Conservation (phyloP, 495 filamentous ascomycete genomes). For the Aspergillus incahuasiensis region DNA sequence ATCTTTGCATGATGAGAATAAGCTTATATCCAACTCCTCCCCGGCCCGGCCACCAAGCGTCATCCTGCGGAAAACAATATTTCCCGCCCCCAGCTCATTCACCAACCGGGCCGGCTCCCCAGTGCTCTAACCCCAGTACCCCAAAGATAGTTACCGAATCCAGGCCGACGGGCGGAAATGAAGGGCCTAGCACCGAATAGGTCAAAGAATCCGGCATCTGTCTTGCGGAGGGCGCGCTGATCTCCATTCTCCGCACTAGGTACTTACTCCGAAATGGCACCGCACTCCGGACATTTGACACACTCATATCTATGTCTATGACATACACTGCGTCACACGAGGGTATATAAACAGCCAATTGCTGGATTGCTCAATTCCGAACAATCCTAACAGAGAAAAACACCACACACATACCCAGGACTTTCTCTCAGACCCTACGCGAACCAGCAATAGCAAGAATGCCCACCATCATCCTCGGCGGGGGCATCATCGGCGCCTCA, state of each 20-base stretch:
- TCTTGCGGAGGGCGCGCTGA: conserved; percentile 6
- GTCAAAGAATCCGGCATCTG: conserved; percentile 7
- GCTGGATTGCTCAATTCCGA: neutral
- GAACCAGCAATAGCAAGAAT: conserved; percentile 18
- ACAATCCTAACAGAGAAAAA: too few relatives aligned
- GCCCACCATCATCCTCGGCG: conserved; percentile 68
- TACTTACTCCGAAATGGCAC: too few relatives aligned
- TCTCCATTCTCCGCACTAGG: too few relatives aligned
- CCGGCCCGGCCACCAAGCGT: too few relatives aligned
- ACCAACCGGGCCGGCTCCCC: too few relatives aligned
- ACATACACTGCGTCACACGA: neutral
- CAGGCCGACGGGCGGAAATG: neutral
- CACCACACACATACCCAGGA: too few relatives aligned
- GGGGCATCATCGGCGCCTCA: conserved; percentile 74
- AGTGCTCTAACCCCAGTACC: neutral
- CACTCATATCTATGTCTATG: neutral
- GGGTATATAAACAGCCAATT: neutral
- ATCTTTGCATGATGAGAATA: too few relatives aligned
- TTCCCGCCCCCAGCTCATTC: neutral
- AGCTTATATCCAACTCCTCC: too few relatives aligned
- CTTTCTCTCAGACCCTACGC: too few relatives aligned
- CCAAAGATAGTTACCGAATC: neutral
- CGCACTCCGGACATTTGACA: neutral
- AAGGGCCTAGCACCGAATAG: neutral
- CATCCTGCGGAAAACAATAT: conserved; percentile 1